Conservation (phyloP, 805 yeast species). For the Ogataea sp. region DNA sequence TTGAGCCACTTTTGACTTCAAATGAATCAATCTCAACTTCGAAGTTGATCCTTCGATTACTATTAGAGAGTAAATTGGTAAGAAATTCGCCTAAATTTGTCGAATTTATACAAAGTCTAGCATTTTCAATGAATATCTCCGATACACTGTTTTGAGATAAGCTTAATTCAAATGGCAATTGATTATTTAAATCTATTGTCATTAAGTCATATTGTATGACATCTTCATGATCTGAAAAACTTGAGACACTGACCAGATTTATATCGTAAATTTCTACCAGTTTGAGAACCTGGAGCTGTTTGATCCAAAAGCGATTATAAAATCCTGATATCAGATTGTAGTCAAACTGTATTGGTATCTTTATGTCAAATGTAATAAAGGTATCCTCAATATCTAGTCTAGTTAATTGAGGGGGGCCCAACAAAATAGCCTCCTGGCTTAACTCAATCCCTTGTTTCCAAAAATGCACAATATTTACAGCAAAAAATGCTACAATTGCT, state of each 20-base stretch:
- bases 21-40: not conserved
- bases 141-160: too few species aligned
- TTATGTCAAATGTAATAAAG: constrained; percentile 2
- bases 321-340: constrained; percentile 2
- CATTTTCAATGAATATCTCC: too few species aligned
- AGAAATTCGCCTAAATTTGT: not conserved
- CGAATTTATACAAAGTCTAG: too few species aligned
- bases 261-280: too few species aligned
- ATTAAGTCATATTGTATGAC: not conserved
- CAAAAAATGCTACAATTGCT: too few species aligned
- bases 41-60: not conserved
- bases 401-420: not conserved
- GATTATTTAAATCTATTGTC: not conserved
- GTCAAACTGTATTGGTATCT: constrained; percentile 1
- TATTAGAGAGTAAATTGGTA: not conserved
- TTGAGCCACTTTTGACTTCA: not conserved
- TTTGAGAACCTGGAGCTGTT: too few species aligned
- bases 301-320: constrained; percentile 3
- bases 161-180: too few species aligned
- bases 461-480: too few species aligned
- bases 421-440: too few species aligned
- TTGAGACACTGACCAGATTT: too few species aligned
- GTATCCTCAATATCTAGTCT: constrained; percentile 1
- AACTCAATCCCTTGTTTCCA: too few species aligned
- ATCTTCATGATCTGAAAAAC: not conserved